Percentiles rank a stretch among this genome's conserved stretches.
Evolutionary conservation across 2,329 filamentous ascomycete genomes (phyloP).

Genomic region (Apiospora aurea): DNA sequence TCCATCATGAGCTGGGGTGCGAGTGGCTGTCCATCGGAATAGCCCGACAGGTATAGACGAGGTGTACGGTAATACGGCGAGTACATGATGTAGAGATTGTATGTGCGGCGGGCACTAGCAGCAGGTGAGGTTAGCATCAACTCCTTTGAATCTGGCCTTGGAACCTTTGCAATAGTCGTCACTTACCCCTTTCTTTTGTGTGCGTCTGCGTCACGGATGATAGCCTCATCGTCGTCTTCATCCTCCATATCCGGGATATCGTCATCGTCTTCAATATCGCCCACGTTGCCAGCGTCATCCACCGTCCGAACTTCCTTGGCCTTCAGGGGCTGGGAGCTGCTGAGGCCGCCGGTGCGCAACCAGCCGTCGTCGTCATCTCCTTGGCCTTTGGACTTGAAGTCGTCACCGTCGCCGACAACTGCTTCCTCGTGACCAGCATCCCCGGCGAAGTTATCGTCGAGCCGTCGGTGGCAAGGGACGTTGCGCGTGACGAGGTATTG

Average conservation of each 20-base stretch:
- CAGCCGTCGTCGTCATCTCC: slow-evolving; percentile 88
- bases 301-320: slow-evolving; percentile 85
- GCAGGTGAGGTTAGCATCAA: slow-evolving; percentile 24
- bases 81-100: slow-evolving; percentile 98
- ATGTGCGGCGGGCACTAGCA: slow-evolving; percentile 83
- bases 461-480: slow-evolving; percentile 88
- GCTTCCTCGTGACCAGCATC: slow-evolving; percentile 87
- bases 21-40: slow-evolving; percentile 82
- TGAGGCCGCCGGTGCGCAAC: slow-evolving; percentile 84
- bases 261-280: slow-evolving; percentile 75
- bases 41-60: slow-evolving; percentile 92
- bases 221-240: slow-evolving; percentile 87
- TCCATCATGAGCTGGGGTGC: slow-evolving; percentile 91
- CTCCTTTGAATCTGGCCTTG: slow-evolving; percentile 28
- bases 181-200: slow-evolving; percentile 55
- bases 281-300: slow-evolving; percentile 87
- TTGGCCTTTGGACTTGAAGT: slow-evolving; percentile 66
- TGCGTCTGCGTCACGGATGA: slow-evolving; percentile 77
- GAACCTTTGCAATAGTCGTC: background rate
- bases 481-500: slow-evolving; percentile 96
- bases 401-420: slow-evolving; percentile 81
- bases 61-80: slow-evolving; percentile 96
- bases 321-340: slow-evolving; percentile 77
- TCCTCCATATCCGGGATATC: slow-evolving; percentile 99
- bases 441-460: slow-evolving; percentile 93